A percentile compares a stretch with the other conserved stretches of the same genome.
phyloP scores from a whole-genome alignment of 805 yeast genomes.

The Yarrowia deformans region DNA sequence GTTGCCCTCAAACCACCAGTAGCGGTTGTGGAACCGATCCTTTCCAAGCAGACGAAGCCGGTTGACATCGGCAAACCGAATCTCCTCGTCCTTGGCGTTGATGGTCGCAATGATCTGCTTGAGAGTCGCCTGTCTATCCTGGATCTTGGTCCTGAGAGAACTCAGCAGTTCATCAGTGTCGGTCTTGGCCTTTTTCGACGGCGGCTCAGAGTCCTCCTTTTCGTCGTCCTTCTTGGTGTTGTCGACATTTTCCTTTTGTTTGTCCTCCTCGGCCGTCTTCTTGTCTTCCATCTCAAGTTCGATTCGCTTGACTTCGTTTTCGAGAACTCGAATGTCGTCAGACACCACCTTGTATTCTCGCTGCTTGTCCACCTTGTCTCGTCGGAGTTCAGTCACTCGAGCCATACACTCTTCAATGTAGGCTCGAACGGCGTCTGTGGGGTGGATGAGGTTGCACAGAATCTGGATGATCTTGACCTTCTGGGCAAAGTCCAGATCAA shows the following conservation, averaged over 20 bases:
- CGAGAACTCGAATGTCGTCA: constrained; percentile 57
- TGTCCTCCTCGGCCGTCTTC: background rate
- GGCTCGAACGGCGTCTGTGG: constrained; percentile 64
- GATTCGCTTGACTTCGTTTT: constrained; percentile 28
- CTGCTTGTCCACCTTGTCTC: constrained; percentile 69
- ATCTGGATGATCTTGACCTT: constrained; percentile 67
- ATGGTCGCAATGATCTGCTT: constrained; percentile 36
- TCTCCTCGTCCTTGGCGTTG: constrained; percentile 60
- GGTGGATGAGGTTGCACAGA: constrained; percentile 66
- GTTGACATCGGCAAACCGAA: constrained; percentile 68
- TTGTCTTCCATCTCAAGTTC: constrained; percentile 14
- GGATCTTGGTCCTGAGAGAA: constrained; percentile 43
- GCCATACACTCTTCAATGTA: constrained; percentile 75
- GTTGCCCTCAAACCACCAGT: constrained; percentile 94
- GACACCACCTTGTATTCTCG: constrained; percentile 63
- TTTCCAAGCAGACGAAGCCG: constrained; percentile 78
- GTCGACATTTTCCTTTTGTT: constrained; percentile 39
- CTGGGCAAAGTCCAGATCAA: constrained; percentile 59
- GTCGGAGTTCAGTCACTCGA: constrained; percentile 64
- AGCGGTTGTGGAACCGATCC: constrained; percentile 83
- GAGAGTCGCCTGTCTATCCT: constrained; percentile 49
- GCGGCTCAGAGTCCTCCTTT: background rate
- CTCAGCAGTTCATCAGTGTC: constrained; percentile 1
- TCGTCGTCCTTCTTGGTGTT: background rate
- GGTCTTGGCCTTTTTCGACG: constrained; percentile 17